Evolutionary conservation across 805 yeast species (phyloP), one percentile per base, ranked within the genome.

Genomic region (Barnettozyma sucrosica): DNA sequence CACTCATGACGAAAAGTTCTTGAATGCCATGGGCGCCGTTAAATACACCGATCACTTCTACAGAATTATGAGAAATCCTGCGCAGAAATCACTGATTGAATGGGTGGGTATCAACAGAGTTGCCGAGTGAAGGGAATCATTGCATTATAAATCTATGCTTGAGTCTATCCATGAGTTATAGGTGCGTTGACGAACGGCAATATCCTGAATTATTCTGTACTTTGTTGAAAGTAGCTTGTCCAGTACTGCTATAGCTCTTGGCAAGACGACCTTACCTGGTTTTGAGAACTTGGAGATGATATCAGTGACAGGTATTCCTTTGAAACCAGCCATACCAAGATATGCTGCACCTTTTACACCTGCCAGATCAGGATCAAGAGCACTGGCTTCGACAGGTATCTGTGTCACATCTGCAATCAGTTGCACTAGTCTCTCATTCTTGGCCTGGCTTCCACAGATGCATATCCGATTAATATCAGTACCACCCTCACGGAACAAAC

Each of bases 1-100:
- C 55, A 93, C 99, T 0, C 99, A 93, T 61, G 99, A 93, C 66
- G 97, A 92, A 64, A 84, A 85, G 57, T 93, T 93, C 60, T 71
- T 93, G 57, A 76, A 80, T 43, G 82, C 82, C 61, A 89, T 93
- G 83, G 81, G 85, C 63, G 97, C 97, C 0, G 76, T 83, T 19
- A 77, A 80, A 48, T 89, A 86, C 61, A 82, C 96, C 10, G 97
- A 89, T 62, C 89, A 85, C 61, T 93, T 86, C 65, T 93, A 83
- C 66, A 75, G 85, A 51, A 81, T 93, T 14, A 77, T 77, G 54
- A 75, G 99, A 62, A 89, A 89, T 64, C 85, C 83, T 48, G 74
- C 85, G 47, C 93, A 89, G 58, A 81, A 81, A 52, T 87, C 97
- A 2, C 78, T 80, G 46, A 92, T 93, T 43, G 80, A 76, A 52